Base-by-base conservation (phyloP, 139 green algal species). In the Pleodorina starrii region DNA sequence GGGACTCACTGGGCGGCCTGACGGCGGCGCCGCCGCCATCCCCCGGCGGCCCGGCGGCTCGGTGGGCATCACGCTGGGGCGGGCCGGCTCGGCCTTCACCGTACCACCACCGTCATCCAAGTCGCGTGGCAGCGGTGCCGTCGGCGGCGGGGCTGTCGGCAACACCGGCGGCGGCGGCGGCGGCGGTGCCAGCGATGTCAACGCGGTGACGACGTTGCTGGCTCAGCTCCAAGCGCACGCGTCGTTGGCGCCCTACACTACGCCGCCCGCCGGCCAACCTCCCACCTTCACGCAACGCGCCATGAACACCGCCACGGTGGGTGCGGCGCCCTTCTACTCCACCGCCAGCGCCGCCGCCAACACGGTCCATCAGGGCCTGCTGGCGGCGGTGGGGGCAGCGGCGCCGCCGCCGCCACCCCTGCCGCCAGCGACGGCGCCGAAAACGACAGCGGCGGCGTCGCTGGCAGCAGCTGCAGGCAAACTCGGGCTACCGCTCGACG, bases 141-240 rank as follows among this genome's bases (percentile, higher is more conserved):
- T 17, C 42, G 40, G 42, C 42, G n/a, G 43, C 44, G 5, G 2
- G 46, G 76, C 29, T 3, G 46, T 6, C 16, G 74, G 60, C n/a
- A 60, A 42, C 38, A 11, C 4, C 43, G 44, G 60, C 42, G 81
- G n/a, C 5, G 60, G 42, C 54, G 35, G 23, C 40, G 57, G 9
- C 25, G 27, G 9, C 63, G 60, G 29, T 32, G 11, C 0, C 9
- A 19, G 7, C 7, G 66, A 79, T 5, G 21, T 46, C 3, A 77
- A 42, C 59, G 32, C 63, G 60, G 32, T 88, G 27, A 29, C 48
- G n/a, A 27, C 19, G 40, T 17, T 88, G 16, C 63, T 88, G 10
- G 60, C 66, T 23, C 82, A 88, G 82, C 82, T 88, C 27, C 82
- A 88, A 21, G 63, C 68, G 0, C 82, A 88, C 42, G 66, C 82